Percentiles rank a stretch among this genome's conserved stretches.
Evolutionary conservation across 495 filamentous ascomycete species (phyloP).

Genomic region (Podospora anserina): DNA sequence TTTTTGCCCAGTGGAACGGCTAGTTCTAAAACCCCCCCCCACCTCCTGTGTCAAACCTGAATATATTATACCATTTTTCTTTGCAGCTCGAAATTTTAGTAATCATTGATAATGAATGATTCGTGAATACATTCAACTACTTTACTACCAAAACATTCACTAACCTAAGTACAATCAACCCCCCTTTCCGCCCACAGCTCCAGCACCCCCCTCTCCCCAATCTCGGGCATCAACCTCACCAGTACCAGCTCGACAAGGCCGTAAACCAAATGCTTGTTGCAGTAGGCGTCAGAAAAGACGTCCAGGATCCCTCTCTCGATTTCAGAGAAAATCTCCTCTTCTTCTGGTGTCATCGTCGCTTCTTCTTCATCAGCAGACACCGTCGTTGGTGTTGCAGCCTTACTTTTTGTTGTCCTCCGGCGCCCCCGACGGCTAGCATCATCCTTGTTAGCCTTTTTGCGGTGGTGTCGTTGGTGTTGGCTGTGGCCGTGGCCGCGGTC

Average conservation of each 20-base stretch:
- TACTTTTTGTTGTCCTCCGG: neutral
- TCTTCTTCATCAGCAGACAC: neutral
- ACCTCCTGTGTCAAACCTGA: neutral
- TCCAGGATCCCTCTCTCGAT: conserved; percentile 61
- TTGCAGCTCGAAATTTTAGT: neutral
- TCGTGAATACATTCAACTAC: neutral
- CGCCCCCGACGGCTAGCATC: conserved; percentile 1
- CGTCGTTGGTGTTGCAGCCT: neutral
- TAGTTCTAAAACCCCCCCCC: no score
- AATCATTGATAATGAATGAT: neutral
- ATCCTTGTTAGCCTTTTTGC: neutral
- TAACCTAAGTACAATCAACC: neutral
- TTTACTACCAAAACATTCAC: neutral
- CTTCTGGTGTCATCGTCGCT: conserved; percentile 22
- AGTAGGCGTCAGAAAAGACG: conserved; percentile 73
- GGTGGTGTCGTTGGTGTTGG: neutral
- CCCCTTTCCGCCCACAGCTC: conserved; percentile 69
- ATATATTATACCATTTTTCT: neutral
- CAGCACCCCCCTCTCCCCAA: conserved; percentile 66
- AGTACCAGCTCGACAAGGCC: conserved; percentile 72
- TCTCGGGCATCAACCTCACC: conserved; percentile 76
- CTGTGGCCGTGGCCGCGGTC: neutral
- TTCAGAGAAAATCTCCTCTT: conserved; percentile 40
- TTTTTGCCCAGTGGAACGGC: neutral
- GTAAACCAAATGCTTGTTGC: conserved; percentile 87